Conservation (phyloP, 2,329 filamentous ascomycete species). For the Botrytis sinoallii region DNA sequence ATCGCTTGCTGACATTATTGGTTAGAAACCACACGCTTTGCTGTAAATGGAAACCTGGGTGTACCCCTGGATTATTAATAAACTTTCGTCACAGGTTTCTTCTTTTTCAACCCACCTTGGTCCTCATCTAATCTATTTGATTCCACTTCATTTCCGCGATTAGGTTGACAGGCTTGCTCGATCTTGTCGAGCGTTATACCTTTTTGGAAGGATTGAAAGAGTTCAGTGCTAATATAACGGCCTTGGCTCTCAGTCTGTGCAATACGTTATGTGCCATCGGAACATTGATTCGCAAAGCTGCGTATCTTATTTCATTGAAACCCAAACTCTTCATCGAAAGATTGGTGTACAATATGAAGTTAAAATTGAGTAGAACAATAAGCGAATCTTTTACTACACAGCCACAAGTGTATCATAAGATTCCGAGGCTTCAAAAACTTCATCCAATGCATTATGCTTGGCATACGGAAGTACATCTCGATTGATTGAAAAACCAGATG, state of each 20-base stretch:
- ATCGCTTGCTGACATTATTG: background rate
- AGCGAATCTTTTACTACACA: background rate
- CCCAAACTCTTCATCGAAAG: background rate
- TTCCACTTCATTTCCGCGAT: constrained; percentile 4
- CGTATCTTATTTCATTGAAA: too few relatives aligned
- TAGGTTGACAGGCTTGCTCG: background rate
- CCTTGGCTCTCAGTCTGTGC: background rate
- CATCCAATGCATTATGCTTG: background rate
- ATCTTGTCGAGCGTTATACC: background rate
- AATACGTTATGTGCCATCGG: background rate
- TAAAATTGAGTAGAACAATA: background rate
- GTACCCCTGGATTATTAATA: background rate
- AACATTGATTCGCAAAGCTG: background rate
- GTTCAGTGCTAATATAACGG: background rate
- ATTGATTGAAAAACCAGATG: background rate
- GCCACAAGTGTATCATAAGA: background rate
- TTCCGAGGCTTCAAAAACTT: background rate
- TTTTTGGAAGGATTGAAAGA: background rate
- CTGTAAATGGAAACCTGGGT: background rate
- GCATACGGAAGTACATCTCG: background rate
- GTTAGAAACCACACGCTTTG: background rate
- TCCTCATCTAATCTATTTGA: constrained; percentile 9
- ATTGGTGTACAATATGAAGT: background rate
- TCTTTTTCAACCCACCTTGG: background rate
- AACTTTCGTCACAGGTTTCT: background rate